These are phyloP conservation scores for Fusarium sp. DNA, from an alignment of 2,329 filamentous ascomycete species.

Conservation along the genomic window DNA sequence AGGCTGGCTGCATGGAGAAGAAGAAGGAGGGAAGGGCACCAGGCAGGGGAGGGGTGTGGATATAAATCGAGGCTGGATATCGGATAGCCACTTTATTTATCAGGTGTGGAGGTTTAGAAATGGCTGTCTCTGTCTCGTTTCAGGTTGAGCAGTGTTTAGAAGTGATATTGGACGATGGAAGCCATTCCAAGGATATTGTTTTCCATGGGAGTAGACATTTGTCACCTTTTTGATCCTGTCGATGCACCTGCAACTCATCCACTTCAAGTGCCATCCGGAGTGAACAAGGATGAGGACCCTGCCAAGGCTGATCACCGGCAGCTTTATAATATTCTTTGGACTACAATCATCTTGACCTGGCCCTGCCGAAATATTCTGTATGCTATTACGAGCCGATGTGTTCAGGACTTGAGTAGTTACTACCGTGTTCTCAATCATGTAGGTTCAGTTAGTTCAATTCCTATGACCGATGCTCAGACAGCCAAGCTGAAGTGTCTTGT, in stretches of 20 bases:
- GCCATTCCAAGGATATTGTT: no score
- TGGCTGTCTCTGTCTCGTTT: conserved; percentile 8
- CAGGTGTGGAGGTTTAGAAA: background rate
- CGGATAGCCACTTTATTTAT: background rate
- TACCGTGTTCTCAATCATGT: background rate
- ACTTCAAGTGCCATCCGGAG: background rate
- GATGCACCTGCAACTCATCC: background rate
- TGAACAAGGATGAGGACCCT: background rate
- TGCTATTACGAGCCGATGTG: no score
- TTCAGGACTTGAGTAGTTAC: no score
- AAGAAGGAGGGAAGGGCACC: background rate
- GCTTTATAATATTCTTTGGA: background rate
- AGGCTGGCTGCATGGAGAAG: conserved; percentile 3
- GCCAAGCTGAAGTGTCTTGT: background rate
- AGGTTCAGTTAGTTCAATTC: background rate
- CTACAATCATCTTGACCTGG: background rate
- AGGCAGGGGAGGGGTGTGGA: background rate
- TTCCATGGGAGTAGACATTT: no score
- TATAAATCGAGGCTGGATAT: background rate
- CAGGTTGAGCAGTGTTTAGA: background rate
- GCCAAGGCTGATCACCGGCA: background rate
- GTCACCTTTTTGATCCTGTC: no score
- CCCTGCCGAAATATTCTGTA: no score
- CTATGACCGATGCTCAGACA: background rate
- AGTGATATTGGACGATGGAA: background rate